Conservation (phyloP, 2,329 filamentous ascomycete species). For the Penicillium expansum region DNA sequence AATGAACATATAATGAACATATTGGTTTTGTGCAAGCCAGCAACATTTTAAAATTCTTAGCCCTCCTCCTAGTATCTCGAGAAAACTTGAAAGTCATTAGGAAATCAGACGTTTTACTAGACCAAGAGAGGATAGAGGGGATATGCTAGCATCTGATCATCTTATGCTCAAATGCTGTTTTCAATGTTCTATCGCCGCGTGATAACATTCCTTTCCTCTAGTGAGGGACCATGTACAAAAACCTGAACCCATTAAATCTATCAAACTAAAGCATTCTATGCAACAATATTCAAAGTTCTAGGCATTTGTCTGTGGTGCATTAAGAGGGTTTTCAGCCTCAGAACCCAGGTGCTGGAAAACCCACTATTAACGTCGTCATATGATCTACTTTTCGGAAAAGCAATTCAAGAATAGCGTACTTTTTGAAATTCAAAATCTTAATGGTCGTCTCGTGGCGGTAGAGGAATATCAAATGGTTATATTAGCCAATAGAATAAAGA, state of each 20-base stretch:
- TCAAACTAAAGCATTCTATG: background rate
- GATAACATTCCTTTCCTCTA: background rate
- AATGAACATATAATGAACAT: too few species aligned
- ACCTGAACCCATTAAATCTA: background rate
- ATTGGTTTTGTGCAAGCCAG: background rate
- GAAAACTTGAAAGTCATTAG: background rate
- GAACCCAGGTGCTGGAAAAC: background rate
- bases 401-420: background rate
- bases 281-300: background rate
- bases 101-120: background rate
- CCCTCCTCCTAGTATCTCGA: background rate
- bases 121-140: background rate
- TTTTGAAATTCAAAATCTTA: background rate
- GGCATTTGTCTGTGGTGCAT: background rate
- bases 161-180: background rate
- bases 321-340: constrained; percentile 1
- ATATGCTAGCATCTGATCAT: background rate
- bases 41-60: background rate
- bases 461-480: background rate
- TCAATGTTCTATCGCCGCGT: background rate
- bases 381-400: background rate
- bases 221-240: too few species aligned
- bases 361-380: background rate
- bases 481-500: background rate
- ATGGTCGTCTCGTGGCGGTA: background rate